Percentiles rank a stretch among this genome's conserved stretches.
These are phyloP conservation scores for Letharia columbiana DNA, from an alignment of 495 filamentous ascomycete species.

Conservation along the genomic window DNA sequence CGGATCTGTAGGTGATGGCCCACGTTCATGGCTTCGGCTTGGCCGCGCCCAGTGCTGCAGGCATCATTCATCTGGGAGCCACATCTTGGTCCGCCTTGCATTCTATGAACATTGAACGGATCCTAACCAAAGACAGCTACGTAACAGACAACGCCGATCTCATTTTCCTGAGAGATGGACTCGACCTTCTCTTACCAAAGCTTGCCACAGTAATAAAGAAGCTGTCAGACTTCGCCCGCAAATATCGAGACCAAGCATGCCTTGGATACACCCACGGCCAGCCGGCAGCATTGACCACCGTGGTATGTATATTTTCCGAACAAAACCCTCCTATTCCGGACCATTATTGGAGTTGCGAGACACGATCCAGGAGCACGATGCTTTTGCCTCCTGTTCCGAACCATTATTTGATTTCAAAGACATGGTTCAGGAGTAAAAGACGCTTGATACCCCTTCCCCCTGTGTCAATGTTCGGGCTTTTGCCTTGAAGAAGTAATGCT, in stretches of 20 bases:
- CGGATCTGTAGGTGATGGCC: slow-evolving; percentile 36
- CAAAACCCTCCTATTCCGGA: too few relatives aligned
- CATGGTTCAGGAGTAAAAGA: too few relatives aligned
- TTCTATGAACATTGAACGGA: neutral
- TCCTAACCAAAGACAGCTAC: neutral
- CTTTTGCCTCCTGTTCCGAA: too few relatives aligned
- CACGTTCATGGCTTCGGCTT: slow-evolving; percentile 68
- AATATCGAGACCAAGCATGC: slow-evolving; percentile 57
- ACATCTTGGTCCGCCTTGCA: slow-evolving; percentile 34
- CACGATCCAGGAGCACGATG: too few relatives aligned
- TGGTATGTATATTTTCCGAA: slow-evolving; percentile 34
- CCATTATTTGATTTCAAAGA: too few relatives aligned
- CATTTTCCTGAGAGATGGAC: slow-evolving; percentile 65
- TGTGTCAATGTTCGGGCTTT: too few relatives aligned
- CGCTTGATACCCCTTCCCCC: too few relatives aligned
- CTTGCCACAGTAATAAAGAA: slow-evolving; percentile 79
- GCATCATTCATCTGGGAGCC: slow-evolving; percentile 78
- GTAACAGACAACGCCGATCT: slow-evolving; percentile 83
- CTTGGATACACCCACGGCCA: slow-evolving; percentile 86
- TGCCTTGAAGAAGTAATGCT: too few relatives aligned
- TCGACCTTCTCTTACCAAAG: slow-evolving; percentile 76
- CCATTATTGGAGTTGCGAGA: too few relatives aligned
- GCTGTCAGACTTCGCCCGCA: slow-evolving; percentile 62
- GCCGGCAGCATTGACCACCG: slow-evolving; percentile 55
- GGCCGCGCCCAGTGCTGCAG: slow-evolving; percentile 71